Evolutionary conservation across 306 rosid species (phyloP).

Genomic region (Benincasa hispida): DNA sequence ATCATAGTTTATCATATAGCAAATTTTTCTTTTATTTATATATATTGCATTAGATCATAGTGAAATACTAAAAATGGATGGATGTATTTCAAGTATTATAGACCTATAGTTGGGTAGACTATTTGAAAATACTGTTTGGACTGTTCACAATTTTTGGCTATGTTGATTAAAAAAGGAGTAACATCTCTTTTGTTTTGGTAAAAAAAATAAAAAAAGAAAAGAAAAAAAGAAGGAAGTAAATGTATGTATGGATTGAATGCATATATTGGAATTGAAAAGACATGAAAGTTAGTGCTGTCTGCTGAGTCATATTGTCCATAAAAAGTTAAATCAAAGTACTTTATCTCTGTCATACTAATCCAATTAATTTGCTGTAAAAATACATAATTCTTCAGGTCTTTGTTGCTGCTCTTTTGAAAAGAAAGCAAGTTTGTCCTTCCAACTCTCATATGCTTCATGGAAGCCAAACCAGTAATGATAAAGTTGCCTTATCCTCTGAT

Average conservation of each 20-base stretch:
- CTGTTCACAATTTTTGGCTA: neutral
- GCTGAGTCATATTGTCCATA: constrained; percentile 11
- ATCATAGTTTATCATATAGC: no score
- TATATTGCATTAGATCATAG: no score
- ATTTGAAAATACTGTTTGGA: neutral
- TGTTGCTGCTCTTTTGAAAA: constrained; percentile 75
- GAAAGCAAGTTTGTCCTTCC: constrained; percentile 55
- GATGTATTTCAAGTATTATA: no score
- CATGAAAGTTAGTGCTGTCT: constrained; percentile 11
- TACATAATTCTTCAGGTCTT: constrained; percentile 39
- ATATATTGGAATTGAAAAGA: constrained; percentile 2
- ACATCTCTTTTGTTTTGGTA: neutral
- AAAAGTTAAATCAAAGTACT: neutral
- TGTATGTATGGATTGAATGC: constrained; percentile 11
- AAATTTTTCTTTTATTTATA: no score
- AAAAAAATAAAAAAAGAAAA: no score
- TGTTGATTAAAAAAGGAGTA: neutral
- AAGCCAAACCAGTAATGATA: constrained; percentile 22
- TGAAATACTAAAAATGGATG: no score
- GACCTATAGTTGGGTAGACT: neutral
- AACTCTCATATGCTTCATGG: constrained; percentile 48
- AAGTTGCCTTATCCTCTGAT: constrained; percentile 18
- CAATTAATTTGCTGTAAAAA: neutral
- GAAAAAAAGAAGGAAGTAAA: neutral
- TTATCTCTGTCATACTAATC: neutral